Conservation (phyloP, 2,329 filamentous ascomycete genomes). For the Neofusicoccum kwambonambiense region DNA sequence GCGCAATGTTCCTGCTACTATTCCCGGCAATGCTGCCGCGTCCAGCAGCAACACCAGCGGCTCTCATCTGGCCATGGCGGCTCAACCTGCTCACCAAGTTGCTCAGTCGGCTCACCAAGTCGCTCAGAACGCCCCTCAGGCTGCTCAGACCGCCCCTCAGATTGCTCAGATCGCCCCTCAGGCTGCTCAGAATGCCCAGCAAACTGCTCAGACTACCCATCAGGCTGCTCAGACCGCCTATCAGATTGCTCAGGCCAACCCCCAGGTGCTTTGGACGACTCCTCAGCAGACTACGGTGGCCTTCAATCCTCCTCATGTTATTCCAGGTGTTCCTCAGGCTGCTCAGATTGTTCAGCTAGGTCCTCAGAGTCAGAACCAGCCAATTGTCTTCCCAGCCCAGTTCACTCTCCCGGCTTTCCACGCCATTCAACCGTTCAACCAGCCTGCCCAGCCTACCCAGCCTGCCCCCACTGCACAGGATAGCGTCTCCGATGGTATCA, state of each 20-base stretch:
- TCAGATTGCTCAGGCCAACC: not conserved
- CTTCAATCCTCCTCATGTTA: not conserved
- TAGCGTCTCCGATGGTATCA: too few species aligned
- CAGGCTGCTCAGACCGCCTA: not conserved
- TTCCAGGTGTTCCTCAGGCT: not conserved
- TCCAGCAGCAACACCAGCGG: not conserved
- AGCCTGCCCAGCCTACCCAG: too few species aligned
- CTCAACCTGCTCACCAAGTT: not conserved
- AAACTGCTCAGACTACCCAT: not conserved
- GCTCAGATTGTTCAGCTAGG: not conserved
- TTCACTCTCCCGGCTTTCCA: not conserved
- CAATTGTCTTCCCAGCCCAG: not conserved
- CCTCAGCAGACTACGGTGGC: too few species aligned
- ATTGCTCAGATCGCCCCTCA: not conserved
- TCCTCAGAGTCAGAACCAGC: not conserved
- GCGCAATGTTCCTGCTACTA: not conserved
- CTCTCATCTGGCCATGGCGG: not conserved
- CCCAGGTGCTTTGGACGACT: not conserved
- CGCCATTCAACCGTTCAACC: not conserved
- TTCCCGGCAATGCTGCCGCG: not conserved
- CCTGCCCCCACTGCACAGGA: too few species aligned
- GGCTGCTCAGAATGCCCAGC: not conserved
- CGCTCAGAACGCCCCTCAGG: not conserved
- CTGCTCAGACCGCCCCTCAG: not conserved
- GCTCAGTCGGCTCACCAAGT: not conserved